phyloP scores from a whole-genome alignment of 257 asterid species.

The Cinchona pubescens region DNA sequence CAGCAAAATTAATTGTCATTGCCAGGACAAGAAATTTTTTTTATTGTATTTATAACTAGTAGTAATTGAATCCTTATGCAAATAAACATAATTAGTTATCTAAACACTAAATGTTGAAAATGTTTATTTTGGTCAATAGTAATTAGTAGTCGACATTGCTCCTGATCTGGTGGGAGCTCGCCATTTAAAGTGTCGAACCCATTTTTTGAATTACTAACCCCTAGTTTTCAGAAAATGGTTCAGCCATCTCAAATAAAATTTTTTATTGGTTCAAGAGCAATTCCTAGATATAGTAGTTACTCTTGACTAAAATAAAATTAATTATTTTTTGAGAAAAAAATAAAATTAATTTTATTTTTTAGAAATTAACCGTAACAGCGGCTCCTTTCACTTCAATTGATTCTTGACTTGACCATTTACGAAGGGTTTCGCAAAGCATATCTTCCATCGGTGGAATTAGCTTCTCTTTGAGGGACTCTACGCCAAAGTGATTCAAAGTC shows the following conservation, averaged over 20 bases:
- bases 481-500: constrained; percentile 62
- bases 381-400: constrained; percentile 70
- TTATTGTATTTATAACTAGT: background rate
- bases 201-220: too few species aligned
- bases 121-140: too few species aligned
- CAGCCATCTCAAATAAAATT: too few species aligned
- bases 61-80: background rate
- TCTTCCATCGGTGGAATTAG: constrained; percentile 65
- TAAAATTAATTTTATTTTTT: too few species aligned
- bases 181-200: too few species aligned
- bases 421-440: constrained; percentile 39
- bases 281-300: too few species aligned
- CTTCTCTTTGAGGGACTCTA: constrained; percentile 49
- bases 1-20: constrained; percentile 67
- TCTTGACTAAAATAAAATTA: too few species aligned
- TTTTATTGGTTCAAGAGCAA: too few species aligned
- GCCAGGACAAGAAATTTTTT: constrained; percentile 4
- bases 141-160: too few species aligned
- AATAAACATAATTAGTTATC: background rate
- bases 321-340: too few species aligned
- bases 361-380: constrained; percentile 45
- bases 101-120: background rate
- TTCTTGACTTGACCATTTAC: constrained; percentile 43
- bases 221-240: too few species aligned
- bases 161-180: too few species aligned